phyloP scores from a whole-genome alignment of 163 green algal genomes.

The Chloroidium sp. region DNA sequence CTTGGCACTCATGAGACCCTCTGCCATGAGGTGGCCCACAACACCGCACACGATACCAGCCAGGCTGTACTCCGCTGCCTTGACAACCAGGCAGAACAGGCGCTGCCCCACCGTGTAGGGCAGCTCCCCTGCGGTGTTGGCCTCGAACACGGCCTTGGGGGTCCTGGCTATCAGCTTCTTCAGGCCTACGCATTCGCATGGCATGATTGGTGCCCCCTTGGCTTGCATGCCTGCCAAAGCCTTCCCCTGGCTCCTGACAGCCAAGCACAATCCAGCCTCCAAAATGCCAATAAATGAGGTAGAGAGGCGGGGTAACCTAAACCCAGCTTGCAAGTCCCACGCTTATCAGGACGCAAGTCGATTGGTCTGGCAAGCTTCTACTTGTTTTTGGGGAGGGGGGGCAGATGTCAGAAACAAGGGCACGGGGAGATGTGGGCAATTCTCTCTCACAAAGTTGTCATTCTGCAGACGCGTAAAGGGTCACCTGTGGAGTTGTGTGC shows the following conservation, averaged over 20 bases:
- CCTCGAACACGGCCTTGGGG: constrained; percentile 66
- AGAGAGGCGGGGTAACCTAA: too few species aligned
- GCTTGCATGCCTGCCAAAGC: background rate
- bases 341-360: too few species aligned
- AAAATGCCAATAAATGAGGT: too few species aligned
- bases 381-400: too few species aligned
- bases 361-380: too few species aligned
- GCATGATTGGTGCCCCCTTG: background rate
- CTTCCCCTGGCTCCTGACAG: background rate
- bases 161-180: constrained; percentile 41
- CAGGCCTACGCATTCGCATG: constrained; percentile 17
- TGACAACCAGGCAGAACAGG: constrained; percentile 49
- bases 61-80: constrained; percentile 50
- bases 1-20: constrained; percentile 69
- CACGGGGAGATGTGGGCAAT: too few species aligned
- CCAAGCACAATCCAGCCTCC: too few species aligned
- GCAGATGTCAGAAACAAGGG: too few species aligned
- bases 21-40: constrained; percentile 76
- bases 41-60: constrained; percentile 74
- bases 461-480: too few species aligned
- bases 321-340: too few species aligned
- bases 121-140: constrained; percentile 32
- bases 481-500: background rate
- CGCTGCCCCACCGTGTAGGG: constrained; percentile 47
- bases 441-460: too few species aligned